Percentiles rank a stretch among this genome's conserved stretches.
Conservation (phyloP, 75 land plant genomes). For the Pinus albicaulis region DNA sequence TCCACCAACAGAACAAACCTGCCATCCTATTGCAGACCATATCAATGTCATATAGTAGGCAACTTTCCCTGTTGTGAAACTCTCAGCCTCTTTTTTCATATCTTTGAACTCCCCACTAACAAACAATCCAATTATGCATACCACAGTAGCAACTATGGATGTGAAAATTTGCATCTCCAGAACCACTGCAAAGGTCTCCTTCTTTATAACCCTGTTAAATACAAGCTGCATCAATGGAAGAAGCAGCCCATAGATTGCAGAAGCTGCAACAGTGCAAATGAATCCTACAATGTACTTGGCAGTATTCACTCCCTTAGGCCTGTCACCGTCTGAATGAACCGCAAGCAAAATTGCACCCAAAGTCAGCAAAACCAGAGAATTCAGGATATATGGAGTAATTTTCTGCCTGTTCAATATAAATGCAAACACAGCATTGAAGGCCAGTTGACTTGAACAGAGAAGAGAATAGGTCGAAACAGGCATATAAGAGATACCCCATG, state of each 20-base stretch:
- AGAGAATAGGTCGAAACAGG: slow-evolving; percentile 58
- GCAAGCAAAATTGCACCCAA: slow-evolving; percentile 45
- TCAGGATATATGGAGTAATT: slow-evolving; percentile 37
- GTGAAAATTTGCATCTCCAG: slow-evolving; percentile 36
- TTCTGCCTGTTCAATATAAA: slow-evolving; percentile 39
- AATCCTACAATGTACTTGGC: slow-evolving; percentile 30
- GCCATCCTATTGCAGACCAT: slow-evolving; percentile 45
- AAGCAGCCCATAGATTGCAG: slow-evolving; percentile 33
- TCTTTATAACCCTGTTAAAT: slow-evolving; percentile 29
- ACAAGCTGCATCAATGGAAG: slow-evolving; percentile 39
- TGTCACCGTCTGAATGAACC: slow-evolving; percentile 15
- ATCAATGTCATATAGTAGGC: slow-evolving; percentile 38
- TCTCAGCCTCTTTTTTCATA: slow-evolving; percentile 28
- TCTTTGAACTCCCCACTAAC: slow-evolving; percentile 42
- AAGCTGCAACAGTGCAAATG: slow-evolving; percentile 37
- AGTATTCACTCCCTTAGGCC: slow-evolving; percentile 6
- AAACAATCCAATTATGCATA: slow-evolving; percentile 32
- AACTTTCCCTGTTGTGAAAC: slow-evolving; percentile 25
- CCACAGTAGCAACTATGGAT: slow-evolving; percentile 16
- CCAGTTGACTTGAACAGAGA: slow-evolving; percentile 50
- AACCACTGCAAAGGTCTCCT: slow-evolving; percentile 17
- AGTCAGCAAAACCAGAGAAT: slow-evolving; percentile 53
- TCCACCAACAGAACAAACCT: slow-evolving; percentile 24
- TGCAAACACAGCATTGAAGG: slow-evolving; percentile 59
- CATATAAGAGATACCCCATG: slow-evolving; percentile 42